These are phyloP conservation scores for Tetraselmis chui DNA, from an alignment of 139 green algal species.

Conservation along the genomic window DNA sequence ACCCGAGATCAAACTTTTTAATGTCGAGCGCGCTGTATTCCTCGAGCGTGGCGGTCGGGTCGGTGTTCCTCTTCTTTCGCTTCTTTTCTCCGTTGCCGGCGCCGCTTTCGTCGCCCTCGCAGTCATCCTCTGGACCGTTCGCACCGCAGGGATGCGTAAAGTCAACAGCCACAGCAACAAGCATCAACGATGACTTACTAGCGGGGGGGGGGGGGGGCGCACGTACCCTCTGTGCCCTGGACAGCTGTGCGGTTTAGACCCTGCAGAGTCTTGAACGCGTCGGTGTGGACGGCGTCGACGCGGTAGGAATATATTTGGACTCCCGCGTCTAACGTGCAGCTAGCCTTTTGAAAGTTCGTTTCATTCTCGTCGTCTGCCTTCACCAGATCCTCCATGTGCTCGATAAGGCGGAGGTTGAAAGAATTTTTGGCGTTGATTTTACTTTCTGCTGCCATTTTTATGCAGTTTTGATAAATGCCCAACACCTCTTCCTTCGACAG, in stretches of 20 bases:
- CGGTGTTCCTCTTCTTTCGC: constrained; percentile 4
- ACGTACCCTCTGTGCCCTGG: constrained; percentile 10
- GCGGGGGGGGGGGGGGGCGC: neutral
- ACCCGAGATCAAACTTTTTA: constrained; percentile 71
- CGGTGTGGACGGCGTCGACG: constrained; percentile 77
- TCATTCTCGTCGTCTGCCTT: constrained; percentile 29
- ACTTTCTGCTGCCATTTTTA: constrained; percentile 75
- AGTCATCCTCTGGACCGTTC: constrained; percentile 4
- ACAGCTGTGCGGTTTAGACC: constrained; percentile 41
- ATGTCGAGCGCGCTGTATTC: constrained; percentile 52
- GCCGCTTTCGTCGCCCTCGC: constrained; percentile 22
- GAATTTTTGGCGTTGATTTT: constrained; percentile 75
- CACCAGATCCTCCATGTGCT: constrained; percentile 75
- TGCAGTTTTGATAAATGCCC: constrained; percentile 58
- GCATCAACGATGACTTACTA: too few relatives aligned
- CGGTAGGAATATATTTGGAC: constrained; percentile 85
- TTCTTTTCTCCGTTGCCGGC: constrained; percentile 11
- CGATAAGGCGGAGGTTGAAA: constrained; percentile 75
- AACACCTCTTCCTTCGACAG: constrained; percentile 16
- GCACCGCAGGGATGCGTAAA: too few relatives aligned
- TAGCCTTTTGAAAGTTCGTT: constrained; percentile 82
- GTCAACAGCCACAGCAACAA: too few relatives aligned
- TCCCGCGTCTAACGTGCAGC: constrained; percentile 78
- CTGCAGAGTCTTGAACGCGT: constrained; percentile 66
- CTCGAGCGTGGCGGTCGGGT: constrained; percentile 50